Evolutionary conservation across 345 rosid species (phyloP), one percentile per base, ranked within the genome.

Genomic region (Aurinia saxatilis): DNA sequence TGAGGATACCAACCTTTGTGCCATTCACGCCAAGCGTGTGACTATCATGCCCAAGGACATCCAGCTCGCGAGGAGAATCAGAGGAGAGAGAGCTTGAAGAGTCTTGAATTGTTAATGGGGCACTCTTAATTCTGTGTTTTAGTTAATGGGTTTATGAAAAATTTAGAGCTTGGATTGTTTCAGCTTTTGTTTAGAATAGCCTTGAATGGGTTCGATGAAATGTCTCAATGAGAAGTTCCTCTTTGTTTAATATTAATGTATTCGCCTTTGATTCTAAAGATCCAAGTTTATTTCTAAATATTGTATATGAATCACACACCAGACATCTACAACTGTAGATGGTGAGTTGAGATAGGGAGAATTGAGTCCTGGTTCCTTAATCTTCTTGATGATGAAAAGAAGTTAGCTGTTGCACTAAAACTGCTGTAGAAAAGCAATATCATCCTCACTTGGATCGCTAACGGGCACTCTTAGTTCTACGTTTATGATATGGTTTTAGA

Each of bases 21-120:
- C 82, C 1, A 81, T 81, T 58, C 85, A 81, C 3, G 82, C 82
- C 2, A 78, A 81, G 72, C 73, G 85, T 35, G 85, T 81, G 0
- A 81, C 85, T 0, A 81, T 81, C 8, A 81, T 81, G 85, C 85
- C 83, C 0, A 78, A 81, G 42, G 82, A 81, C 27, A 81, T 81
- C 14, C 85, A 81, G 49, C 80, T 81, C 17, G 82, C 85, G 0
- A 66, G 85, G 64, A 74, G 85, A 5, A 79, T 81, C 38, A 47
- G 82, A 31, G 85, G 83, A 0, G 85, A 81, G 40, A 66, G 85
- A 53, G 85, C 85, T 27, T 81, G 73, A 71, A 16, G 7, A 8
- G 33, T 34, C 2, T 33, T 6, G 1, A 5, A 4, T 34, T 34
- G 16, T 6, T 16, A 9, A 11, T 57, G 11, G n/a, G 2, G 11